These are phyloP conservation scores for Coniella vitis DNA, from an alignment of 2,329 filamentous ascomycete genomes.

Conservation along the genomic window DNA sequence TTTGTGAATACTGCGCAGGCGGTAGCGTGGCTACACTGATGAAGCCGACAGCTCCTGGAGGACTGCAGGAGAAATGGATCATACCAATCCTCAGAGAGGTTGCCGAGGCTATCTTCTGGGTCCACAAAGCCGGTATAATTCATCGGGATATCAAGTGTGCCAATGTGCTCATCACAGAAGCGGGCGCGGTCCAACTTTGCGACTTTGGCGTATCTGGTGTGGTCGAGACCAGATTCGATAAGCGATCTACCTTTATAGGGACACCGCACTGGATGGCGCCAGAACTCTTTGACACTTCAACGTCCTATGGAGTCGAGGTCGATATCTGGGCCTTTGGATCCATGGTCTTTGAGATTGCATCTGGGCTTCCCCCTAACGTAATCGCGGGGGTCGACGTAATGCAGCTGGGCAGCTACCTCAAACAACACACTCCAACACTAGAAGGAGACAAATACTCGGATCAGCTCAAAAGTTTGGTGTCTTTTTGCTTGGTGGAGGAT, in stretches of 20 bases:
- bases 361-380: conserved; percentile 66
- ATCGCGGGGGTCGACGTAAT: conserved; percentile 45
- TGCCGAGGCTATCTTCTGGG: conserved; percentile 59
- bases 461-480: conserved; percentile 60
- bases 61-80: conserved; percentile 65
- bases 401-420: conserved; percentile 50
- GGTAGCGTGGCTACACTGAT: conserved; percentile 72
- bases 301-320: conserved; percentile 63
- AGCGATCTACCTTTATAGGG: conserved; percentile 73
- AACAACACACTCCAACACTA: conserved; percentile 58
- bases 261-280: conserved; percentile 85
- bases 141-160: conserved; percentile 69
- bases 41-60: conserved; percentile 59
- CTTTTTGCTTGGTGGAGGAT: conserved; percentile 65
- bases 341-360: conserved; percentile 75
- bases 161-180: conserved; percentile 73
- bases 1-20: conserved; percentile 79
- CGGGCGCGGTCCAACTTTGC: conserved; percentile 70
- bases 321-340: conserved; percentile 85
- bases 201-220: conserved; percentile 80
- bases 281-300: conserved; percentile 60
- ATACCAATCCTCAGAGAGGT: conserved; percentile 61
- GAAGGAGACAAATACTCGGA: conserved; percentile 66
- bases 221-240: conserved; percentile 67
- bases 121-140: conserved; percentile 62